Percentiles rank a stretch among this genome's conserved stretches.
These are phyloP conservation scores for Trypanosoma conorhini DNA, from an alignment of 208 protist genomes.

Conservation along the genomic window DNA sequence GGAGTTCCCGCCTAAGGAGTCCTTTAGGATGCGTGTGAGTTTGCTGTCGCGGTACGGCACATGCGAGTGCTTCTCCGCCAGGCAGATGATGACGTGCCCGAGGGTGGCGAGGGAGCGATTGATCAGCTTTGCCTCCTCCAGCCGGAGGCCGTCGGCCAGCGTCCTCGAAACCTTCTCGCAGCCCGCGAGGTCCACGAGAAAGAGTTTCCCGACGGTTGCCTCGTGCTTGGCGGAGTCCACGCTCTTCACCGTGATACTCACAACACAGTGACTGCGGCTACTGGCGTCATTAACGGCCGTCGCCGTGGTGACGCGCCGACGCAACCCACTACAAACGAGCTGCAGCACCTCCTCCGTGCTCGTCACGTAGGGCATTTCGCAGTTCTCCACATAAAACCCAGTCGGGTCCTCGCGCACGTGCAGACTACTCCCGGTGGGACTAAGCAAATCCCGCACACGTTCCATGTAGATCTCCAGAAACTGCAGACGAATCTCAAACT, in stretches of 20 bases:
- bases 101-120: slow-evolving; percentile 91
- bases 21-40: slow-evolving; percentile 86
- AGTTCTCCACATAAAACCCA: slow-evolving; percentile 90
- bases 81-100: slow-evolving; percentile 80
- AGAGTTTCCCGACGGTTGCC: slow-evolving; percentile 84
- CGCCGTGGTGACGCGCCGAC: slow-evolving; percentile 73
- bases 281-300: slow-evolving; percentile 90
- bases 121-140: slow-evolving; percentile 94
- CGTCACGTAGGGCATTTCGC: slow-evolving; percentile 83
- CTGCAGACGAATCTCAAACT: slow-evolving; percentile 94
- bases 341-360: slow-evolving; percentile 83
- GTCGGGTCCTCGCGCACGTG: slow-evolving; percentile 76
- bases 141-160: slow-evolving; percentile 68
- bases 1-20: slow-evolving; percentile 90
- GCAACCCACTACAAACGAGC: slow-evolving; percentile 72
- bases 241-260: slow-evolving; percentile 82
- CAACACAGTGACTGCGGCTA: slow-evolving; percentile 86
- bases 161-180: slow-evolving; percentile 90
- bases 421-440: slow-evolving; percentile 33
- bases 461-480: slow-evolving; percentile 99
- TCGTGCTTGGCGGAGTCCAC: slow-evolving; percentile 49
- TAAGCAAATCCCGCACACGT: slow-evolving; percentile 94
- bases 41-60: slow-evolving; percentile 91
- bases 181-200: slow-evolving; percentile 90
- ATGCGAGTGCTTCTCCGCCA: slow-evolving; percentile 70